phyloP scores from a whole-genome alignment of 352 stramenopile genomes.

The Globisporangium okanoganense region DNA sequence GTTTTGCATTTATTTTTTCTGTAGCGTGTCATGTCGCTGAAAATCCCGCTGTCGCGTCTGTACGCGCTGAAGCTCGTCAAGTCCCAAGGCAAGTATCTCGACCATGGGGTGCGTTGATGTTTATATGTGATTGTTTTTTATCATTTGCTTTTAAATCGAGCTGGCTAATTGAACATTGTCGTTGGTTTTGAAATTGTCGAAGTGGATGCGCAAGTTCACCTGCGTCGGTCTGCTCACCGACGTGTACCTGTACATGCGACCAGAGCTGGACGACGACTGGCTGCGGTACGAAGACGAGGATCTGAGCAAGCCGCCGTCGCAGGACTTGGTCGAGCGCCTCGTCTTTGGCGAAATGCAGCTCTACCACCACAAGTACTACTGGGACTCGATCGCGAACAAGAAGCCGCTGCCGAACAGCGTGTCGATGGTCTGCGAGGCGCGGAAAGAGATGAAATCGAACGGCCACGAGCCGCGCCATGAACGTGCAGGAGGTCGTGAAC shows the following conservation, averaged over 20 bases:
- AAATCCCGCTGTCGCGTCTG: conserved; percentile 55
- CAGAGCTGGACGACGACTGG: conserved; percentile 79
- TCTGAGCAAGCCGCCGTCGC: conserved; percentile 55
- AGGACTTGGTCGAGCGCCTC: conserved; percentile 72
- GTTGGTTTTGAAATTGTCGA: conserved; percentile 9
- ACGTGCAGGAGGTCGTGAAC: conserved; percentile 74
- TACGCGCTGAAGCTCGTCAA: conserved; percentile 85
- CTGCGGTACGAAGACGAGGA: conserved; percentile 80
- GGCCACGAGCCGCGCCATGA: conserved; percentile 56
- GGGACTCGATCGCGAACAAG: conserved; percentile 46
- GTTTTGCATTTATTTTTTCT: neutral
- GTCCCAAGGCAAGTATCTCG: conserved; percentile 81
- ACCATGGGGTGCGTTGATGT: conserved; percentile 50
- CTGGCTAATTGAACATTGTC: neutral
- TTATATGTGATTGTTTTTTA: neutral
- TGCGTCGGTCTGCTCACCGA: conserved; percentile 75
- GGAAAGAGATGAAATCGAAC: conserved; percentile 55
- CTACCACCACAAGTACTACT: conserved; percentile 87
- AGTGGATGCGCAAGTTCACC: conserved; percentile 86
- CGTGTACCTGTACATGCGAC: conserved; percentile 73
- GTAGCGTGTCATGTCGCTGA: conserved; percentile 67
- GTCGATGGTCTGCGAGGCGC: conserved; percentile 53
- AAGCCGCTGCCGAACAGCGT: conserved; percentile 42
- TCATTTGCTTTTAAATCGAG: neutral
- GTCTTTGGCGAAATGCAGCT: conserved; percentile 83